These are phyloP conservation scores for Aspergillus sojae DNA, from an alignment of 2,329 filamentous ascomycete species.

Conservation along the genomic window DNA sequence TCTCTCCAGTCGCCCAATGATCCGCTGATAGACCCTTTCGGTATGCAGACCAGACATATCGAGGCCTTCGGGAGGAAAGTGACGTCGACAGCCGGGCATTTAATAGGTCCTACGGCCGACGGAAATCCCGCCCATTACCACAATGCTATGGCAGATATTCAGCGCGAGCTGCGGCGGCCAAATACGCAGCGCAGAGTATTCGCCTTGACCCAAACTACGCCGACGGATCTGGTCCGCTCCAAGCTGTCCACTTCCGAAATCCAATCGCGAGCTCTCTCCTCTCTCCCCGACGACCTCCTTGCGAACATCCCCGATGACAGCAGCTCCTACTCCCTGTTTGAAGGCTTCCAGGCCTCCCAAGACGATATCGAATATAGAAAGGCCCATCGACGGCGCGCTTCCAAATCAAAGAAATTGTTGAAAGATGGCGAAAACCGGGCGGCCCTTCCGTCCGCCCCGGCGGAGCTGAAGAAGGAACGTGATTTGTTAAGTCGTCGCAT, in stretches of 20 bases:
- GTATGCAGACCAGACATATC: slow-evolving; percentile 73
- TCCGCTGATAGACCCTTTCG: slow-evolving; percentile 18
- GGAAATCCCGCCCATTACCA: slow-evolving; percentile 69
- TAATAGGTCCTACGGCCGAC: slow-evolving; percentile 72
- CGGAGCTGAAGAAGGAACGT: slow-evolving; percentile 78
- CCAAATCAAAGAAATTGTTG: slow-evolving; percentile 75
- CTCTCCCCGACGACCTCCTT: slow-evolving; percentile 86
- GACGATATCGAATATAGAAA: slow-evolving; percentile 65
- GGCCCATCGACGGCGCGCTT: slow-evolving; percentile 68
- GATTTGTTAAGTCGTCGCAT: slow-evolving; percentile 78
- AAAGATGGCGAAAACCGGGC: slow-evolving; percentile 61
- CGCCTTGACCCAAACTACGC: slow-evolving; percentile 84
- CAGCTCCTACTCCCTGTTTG: slow-evolving; percentile 89
- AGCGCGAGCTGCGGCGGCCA: slow-evolving; percentile 83
- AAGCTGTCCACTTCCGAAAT: slow-evolving; percentile 90
- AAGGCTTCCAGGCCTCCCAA: slow-evolving; percentile 90
- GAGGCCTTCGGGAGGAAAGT: slow-evolving; percentile 95
- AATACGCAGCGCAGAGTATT: slow-evolving; percentile 87
- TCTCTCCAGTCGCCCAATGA: slow-evolving; percentile 10
- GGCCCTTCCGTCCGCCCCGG: slow-evolving; percentile 63
- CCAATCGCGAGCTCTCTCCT: slow-evolving; percentile 86
- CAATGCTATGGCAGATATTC: slow-evolving; percentile 82
- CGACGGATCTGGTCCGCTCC: slow-evolving; percentile 90
- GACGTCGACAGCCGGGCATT: slow-evolving; percentile 85
- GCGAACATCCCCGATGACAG: slow-evolving; percentile 83